Percentiles rank a stretch among this genome's conserved stretches.
Conservation (phyloP, 306 rosid species). For the Argentina anserina region DNA sequence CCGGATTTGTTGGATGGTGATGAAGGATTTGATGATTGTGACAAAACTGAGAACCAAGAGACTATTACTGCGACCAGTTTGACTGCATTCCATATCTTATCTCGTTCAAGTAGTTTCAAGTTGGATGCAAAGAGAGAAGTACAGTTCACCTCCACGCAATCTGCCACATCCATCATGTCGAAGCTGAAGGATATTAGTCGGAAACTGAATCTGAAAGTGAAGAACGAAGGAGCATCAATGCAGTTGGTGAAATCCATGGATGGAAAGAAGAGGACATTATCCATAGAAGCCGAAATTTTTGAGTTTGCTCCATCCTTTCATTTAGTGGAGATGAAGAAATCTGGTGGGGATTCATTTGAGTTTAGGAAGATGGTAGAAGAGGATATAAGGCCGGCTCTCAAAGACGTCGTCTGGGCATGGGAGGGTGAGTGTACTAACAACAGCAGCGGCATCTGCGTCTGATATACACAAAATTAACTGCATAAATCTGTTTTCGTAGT, state of each 20-base stretch:
- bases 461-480: not conserved
- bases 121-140: constrained; percentile 32
- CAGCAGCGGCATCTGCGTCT: constrained; percentile 21
- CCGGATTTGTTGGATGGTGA: not conserved
- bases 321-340: constrained; percentile 53
- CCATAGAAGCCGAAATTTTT: constrained; percentile 47
- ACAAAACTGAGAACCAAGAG: constrained; percentile 22
- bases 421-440: constrained; percentile 37
- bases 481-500: not conserved
- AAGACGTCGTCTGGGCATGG: constrained; percentile 58
- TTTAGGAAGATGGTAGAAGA: constrained; percentile 38
- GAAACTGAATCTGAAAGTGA: constrained; percentile 37
- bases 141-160: constrained; percentile 39
- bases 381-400: constrained; percentile 48
- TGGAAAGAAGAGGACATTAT: constrained; percentile 43
- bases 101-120: constrained; percentile 34
- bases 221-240: constrained; percentile 45
- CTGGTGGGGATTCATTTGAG: constrained; percentile 52
- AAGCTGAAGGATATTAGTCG: constrained; percentile 34
- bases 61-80: constrained; percentile 24
- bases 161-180: constrained; percentile 41
- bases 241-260: constrained; percentile 33
- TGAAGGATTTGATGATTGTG: constrained; percentile 1
- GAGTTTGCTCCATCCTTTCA: constrained; percentile 39
- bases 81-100: constrained; percentile 58